Conservation (phyloP, 768 basidiomycete species). For the Leccinellum albellum region DNA sequence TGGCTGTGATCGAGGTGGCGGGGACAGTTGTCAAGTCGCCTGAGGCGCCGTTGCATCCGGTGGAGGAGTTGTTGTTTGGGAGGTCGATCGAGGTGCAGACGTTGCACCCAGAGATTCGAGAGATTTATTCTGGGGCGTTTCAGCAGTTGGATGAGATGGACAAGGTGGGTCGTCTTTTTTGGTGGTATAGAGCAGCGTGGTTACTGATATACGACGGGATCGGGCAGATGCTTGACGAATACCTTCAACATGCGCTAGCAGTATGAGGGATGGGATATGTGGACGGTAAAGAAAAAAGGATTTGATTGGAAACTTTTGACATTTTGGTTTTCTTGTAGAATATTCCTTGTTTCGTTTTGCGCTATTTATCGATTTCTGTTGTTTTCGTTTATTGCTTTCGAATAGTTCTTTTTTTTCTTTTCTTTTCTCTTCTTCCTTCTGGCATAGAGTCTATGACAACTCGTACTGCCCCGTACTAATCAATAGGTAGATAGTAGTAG, state of each 20-base stretch:
- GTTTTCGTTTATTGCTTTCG: too few species aligned
- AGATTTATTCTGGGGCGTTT: constrained; percentile 68
- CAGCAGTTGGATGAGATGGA: constrained; percentile 79
- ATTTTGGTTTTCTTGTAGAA: too few species aligned
- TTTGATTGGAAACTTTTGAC: too few species aligned
- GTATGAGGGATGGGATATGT: constrained; percentile 9
- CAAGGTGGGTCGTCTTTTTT: constrained; percentile 43
- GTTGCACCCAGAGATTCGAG: constrained; percentile 67
- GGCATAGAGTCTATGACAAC: too few species aligned
- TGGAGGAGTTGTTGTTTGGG: constrained; percentile 74
- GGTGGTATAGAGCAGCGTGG: background rate
- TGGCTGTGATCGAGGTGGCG: constrained; percentile 78
- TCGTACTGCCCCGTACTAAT: too few species aligned
- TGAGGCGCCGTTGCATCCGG: constrained; percentile 48
- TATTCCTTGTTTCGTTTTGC: too few species aligned
- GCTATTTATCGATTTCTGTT: too few species aligned
- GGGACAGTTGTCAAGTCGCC: constrained; percentile 39
- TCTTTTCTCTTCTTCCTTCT: too few species aligned
- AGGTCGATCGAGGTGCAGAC: constrained; percentile 53
- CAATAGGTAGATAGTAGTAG: too few species aligned
- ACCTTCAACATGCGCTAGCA: constrained; percentile 23
- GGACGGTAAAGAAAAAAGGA: too few species aligned
- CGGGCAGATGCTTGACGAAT: constrained; percentile 29
- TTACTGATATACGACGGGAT: background rate
- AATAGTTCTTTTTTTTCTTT: too few species aligned